Conservation (phyloP, 495 filamentous ascomycete species). For the Staphylotrichum tortipilum region DNA sequence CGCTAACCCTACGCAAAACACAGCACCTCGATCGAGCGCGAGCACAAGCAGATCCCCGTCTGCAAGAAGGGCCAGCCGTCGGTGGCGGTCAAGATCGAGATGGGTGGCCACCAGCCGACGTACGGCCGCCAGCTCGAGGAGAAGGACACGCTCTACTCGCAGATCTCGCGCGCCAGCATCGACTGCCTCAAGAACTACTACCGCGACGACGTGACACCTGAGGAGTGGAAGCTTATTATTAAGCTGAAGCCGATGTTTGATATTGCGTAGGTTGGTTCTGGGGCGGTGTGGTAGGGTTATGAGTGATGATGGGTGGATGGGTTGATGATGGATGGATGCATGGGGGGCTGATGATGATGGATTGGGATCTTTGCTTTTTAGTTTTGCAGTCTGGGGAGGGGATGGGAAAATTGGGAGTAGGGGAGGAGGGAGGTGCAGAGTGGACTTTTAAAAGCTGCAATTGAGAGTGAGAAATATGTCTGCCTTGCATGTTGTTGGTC, state of each 20-base stretch:
- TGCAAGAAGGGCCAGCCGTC: conserved; percentile 96
- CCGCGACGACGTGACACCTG: conserved; percentile 76
- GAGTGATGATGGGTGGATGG: not conserved
- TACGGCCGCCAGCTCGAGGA: conserved; percentile 97
- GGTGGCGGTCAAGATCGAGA: conserved; percentile 95
- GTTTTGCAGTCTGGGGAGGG: too few relatives aligned
- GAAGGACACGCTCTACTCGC: conserved; percentile 77
- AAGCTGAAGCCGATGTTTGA: conserved; percentile 94
- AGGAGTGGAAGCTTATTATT: conserved; percentile 87
- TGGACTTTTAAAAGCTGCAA: too few relatives aligned
- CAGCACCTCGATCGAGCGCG: conserved; percentile 88
- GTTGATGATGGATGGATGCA: not conserved
- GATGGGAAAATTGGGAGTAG: not conserved
- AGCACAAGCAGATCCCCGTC: conserved; percentile 85
- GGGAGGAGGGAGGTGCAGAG: not conserved
- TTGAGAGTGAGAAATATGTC: too few relatives aligned
- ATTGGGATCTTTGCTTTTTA: too few relatives aligned
- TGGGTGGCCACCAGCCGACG: conserved; percentile 81
- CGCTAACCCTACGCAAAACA: not conserved
- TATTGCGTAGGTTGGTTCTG: conserved; percentile 39
- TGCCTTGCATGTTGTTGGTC: too few relatives aligned
- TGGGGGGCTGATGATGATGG: not conserved
- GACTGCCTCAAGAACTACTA: conserved; percentile 97
- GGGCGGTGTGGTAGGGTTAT: not conserved
- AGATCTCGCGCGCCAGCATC: conserved; percentile 79